Base-by-base conservation (phyloP, 441 rosid genomes). In the Mallotus japonicus region DNA sequence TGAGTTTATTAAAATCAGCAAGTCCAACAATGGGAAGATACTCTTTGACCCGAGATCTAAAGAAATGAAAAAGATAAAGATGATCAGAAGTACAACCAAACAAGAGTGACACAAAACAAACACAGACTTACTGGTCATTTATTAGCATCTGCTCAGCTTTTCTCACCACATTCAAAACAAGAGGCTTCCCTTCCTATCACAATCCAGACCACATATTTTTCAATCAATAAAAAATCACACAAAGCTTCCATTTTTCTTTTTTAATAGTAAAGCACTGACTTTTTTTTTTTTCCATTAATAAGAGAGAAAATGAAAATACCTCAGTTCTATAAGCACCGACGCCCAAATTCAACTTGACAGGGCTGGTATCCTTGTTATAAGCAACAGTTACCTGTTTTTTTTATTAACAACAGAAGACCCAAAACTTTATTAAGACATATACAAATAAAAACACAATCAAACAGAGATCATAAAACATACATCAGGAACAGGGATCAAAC, bases 261-360 rank as follows among this genome's bases (percentile, higher is more conserved):
- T 14, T 14, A 28, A 15, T 9, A 8, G 11, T 17, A 40, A 40
- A 34, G 16, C 1, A 64, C 2, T 46, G 5, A 16, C 10, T 20
- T 46, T 65, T 47, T 11, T n/a, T 20, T 14, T 24, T 58, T 40
- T 50, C 9, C 0, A 8, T 9, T 24, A 24, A 62, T 1, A 8
- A 24, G 50, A 59, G 0, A 65, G 65, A 0, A 37, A 12, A 37
- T 6, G 40, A 37, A 28, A 19, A 11, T 71, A 89, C 98, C 96
- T 95, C 99, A 2, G 97, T 95, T 71, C 97, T 82, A 83, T 95
- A 95, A 81, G 98, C 98, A 67, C 98, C 99, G 56, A 92, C 98
- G 42, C 99, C 99, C 79, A 95, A 72, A 87, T 92, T 95, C 78
- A 95, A 80, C 92, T 93, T 95, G 46, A 83, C 67, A 4, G 92